A percentile compares a stretch with the other conserved stretches of the same genome.
These are phyloP conservation scores for Flaveria sonorensis DNA, from an alignment of 129 eudicot genomes.

Conservation along the genomic window DNA sequence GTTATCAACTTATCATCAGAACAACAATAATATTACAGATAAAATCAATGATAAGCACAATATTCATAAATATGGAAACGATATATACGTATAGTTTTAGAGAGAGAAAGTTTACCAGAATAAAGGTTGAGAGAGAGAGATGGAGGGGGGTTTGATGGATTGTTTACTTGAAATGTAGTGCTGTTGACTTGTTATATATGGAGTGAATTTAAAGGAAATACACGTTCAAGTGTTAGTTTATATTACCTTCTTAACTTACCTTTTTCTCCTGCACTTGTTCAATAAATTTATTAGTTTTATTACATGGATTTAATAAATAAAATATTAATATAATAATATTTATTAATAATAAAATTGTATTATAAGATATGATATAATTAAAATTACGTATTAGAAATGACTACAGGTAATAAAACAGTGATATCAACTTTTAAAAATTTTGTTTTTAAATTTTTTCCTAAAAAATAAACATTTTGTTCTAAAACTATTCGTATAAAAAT, in stretches of 20 bases:
- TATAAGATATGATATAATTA: too few relatives aligned
- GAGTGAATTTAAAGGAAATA: not conserved
- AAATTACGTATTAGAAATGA: too few relatives aligned
- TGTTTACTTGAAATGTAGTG: constrained; percentile 23
- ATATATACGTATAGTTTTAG: constrained; percentile 14
- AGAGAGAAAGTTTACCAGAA: constrained; percentile 36
- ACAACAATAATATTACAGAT: not conserved
- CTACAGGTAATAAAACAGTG: too few relatives aligned
- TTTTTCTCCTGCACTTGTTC: not conserved
- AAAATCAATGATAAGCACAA: not conserved
- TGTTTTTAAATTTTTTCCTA: too few relatives aligned
- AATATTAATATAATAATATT: too few relatives aligned
- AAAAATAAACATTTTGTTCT: too few relatives aligned
- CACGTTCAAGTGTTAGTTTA: constrained; percentile 17
- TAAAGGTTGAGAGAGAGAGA: constrained; percentile 8
- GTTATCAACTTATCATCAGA: not conserved
- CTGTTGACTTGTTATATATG: constrained; percentile 17
- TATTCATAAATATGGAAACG: too few relatives aligned
- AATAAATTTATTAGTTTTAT: too few relatives aligned
- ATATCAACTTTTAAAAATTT: too few relatives aligned
- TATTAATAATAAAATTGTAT: too few relatives aligned
- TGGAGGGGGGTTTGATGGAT: constrained; percentile 9
- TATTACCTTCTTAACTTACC: constrained; percentile 11
- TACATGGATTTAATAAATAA: too few relatives aligned
- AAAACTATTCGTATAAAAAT: too few relatives aligned